A percentile compares a stretch with the other conserved stretches of the same genome.
phyloP scores from a whole-genome alignment of 257 asterid species.

The Petrea volubilis region DNA sequence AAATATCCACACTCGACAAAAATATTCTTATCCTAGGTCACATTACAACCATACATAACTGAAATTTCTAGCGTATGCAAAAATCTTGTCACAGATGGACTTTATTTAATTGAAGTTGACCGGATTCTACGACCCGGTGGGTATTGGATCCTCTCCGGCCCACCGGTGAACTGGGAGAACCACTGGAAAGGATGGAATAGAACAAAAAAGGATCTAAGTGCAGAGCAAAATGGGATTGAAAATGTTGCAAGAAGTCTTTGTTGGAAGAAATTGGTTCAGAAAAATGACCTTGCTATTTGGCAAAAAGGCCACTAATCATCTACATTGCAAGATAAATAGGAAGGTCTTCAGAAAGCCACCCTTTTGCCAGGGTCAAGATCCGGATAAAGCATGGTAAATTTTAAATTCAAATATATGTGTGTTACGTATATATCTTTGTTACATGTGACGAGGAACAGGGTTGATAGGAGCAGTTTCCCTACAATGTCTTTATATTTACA shows the following conservation, averaged over 20 bases:
- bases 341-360: constrained; percentile 65
- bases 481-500: too few species aligned
- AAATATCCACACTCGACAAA: not conserved
- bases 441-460: too few species aligned
- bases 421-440: too few species aligned
- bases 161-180: constrained; percentile 83
- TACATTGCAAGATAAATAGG: constrained; percentile 63
- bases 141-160: constrained; percentile 93
- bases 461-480: too few species aligned
- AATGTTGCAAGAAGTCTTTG: constrained; percentile 72
- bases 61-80: not conserved
- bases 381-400: constrained; percentile 80
- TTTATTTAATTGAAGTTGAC: constrained; percentile 85
- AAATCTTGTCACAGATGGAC: constrained; percentile 62
- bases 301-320: constrained; percentile 80
- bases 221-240: constrained; percentile 75
- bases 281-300: constrained; percentile 79
- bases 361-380: constrained; percentile 64
- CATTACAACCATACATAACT: not conserved
- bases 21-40: not conserved
- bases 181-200: constrained; percentile 90
- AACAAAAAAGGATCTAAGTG: constrained; percentile 49
- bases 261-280: constrained; percentile 82
- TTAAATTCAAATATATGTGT: not conserved
- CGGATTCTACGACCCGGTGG: constrained; percentile 93